A percentile compares a stretch with the other conserved stretches of the same genome.
These are phyloP conservation scores for Salvia hispanica DNA, from an alignment of 257 asterid genomes.

Conservation along the genomic window DNA sequence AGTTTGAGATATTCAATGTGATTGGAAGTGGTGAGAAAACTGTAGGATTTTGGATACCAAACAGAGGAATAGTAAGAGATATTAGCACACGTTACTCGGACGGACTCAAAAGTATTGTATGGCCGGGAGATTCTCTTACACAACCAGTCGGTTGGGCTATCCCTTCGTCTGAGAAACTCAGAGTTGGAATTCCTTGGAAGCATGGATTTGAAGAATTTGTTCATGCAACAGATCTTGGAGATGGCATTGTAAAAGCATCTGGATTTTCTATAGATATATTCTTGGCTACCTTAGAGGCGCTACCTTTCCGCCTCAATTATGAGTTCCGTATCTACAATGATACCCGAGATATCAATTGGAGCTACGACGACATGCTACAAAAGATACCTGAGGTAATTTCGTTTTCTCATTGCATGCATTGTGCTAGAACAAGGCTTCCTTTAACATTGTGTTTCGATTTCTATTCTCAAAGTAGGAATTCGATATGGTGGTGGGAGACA, in stretches of 20 bases:
- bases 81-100: conserved; percentile 27
- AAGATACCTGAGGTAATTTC: conserved; percentile 43
- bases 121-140: conserved; percentile 67
- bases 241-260: conserved; percentile 18
- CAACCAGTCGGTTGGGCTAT: conserved; percentile 58
- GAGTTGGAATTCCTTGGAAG: conserved; percentile 60
- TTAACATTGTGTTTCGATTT: conserved; percentile 5
- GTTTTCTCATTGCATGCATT: no score
- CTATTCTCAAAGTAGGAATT: conserved; percentile 28
- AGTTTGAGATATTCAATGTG: conserved; percentile 56
- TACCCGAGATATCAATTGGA: conserved; percentile 22
- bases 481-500: conserved; percentile 62
- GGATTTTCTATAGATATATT: conserved; percentile 69
- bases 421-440: neutral
- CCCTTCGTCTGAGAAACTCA: conserved; percentile 37
- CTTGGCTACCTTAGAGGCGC: conserved; percentile 31
- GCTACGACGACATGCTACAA: conserved; percentile 42
- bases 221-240: conserved; percentile 28
- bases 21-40: conserved; percentile 47
- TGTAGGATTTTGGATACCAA: conserved; percentile 61
- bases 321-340: conserved; percentile 34
- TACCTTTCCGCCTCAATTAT: conserved; percentile 39
- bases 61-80: conserved; percentile 41
- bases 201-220: conserved; percentile 53
- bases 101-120: conserved; percentile 46